Conservation (phyloP, 176 grass and related monocot genomes). For the Carex scoparia region DNA sequence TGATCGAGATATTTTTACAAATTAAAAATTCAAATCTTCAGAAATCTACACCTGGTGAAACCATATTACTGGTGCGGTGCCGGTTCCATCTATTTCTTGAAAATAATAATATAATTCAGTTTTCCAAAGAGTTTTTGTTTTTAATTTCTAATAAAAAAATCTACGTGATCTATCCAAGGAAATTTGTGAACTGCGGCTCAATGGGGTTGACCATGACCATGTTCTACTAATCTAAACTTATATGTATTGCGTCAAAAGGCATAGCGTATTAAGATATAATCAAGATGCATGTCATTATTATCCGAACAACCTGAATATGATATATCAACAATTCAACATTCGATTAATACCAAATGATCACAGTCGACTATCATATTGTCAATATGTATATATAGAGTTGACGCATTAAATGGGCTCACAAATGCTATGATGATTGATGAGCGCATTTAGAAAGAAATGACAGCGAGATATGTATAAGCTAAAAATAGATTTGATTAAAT, state of each 20-base stretch:
- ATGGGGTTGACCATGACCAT: background rate
- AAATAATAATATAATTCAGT: no score
- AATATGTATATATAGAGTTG: background rate
- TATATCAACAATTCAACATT: no score
- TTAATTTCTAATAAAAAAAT: no score
- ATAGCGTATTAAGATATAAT: background rate
- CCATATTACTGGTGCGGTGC: no score
- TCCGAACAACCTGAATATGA: background rate
- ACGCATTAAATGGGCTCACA: background rate
- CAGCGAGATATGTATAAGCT: background rate
- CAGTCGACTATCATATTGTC: background rate
- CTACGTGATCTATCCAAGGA: no score
- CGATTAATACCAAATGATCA: background rate
- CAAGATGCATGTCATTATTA: background rate
- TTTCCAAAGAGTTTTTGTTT: no score
- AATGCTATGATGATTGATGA: constrained; percentile 3
- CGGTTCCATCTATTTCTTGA: no score
- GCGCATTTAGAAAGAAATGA: constrained; percentile 1
- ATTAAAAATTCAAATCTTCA: no score
- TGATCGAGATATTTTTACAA: background rate
- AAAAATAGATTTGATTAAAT: background rate
- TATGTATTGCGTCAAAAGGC: background rate
- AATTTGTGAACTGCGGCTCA: background rate
- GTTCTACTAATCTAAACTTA: no score
- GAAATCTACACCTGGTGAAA: no score